Evolutionary conservation across 257 asterid genomes (phyloP).

Genomic region (Leonotis leonurus): DNA sequence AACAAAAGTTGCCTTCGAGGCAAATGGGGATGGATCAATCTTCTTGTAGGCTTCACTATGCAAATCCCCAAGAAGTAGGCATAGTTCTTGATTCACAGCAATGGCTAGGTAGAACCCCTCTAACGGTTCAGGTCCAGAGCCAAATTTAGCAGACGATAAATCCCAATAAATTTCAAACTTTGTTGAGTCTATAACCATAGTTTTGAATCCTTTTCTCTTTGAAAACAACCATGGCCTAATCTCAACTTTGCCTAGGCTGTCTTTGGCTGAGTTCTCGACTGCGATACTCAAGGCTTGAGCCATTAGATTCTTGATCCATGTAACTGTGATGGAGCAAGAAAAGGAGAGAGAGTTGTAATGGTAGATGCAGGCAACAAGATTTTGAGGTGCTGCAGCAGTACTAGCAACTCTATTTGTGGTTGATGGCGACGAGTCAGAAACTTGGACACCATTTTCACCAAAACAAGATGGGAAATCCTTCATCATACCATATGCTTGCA

Average conservation of each 20-base stretch:
- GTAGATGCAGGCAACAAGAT: constrained; percentile 50
- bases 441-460: constrained; percentile 66
- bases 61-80: constrained; percentile 50
- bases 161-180: constrained; percentile 51
- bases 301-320: constrained; percentile 56
- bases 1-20: constrained; percentile 30
- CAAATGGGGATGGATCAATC: constrained; percentile 20
- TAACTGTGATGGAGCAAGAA: constrained; percentile 45
- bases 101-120: constrained; percentile 52
- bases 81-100: constrained; percentile 37
- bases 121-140: constrained; percentile 53
- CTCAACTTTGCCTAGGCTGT: constrained; percentile 44
- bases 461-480: constrained; percentile 80
- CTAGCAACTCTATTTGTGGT: constrained; percentile 8
- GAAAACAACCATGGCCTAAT: constrained; percentile 68
- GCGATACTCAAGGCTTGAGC: constrained; percentile 52
- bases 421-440: constrained; percentile 38
- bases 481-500: constrained; percentile 27
- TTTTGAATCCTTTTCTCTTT: constrained; percentile 46
- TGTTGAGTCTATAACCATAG: constrained; percentile 21
- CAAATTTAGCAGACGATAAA: constrained; percentile 61
- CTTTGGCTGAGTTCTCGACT: constrained; percentile 30
- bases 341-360: constrained; percentile 27
- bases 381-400: constrained; percentile 32
- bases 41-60: constrained; percentile 34